A percentile compares a stretch with the other conserved stretches of the same genome.
Evolutionary conservation across 176 grass and related monocot species (phyloP).

Genomic region (Musa beccarii): DNA sequence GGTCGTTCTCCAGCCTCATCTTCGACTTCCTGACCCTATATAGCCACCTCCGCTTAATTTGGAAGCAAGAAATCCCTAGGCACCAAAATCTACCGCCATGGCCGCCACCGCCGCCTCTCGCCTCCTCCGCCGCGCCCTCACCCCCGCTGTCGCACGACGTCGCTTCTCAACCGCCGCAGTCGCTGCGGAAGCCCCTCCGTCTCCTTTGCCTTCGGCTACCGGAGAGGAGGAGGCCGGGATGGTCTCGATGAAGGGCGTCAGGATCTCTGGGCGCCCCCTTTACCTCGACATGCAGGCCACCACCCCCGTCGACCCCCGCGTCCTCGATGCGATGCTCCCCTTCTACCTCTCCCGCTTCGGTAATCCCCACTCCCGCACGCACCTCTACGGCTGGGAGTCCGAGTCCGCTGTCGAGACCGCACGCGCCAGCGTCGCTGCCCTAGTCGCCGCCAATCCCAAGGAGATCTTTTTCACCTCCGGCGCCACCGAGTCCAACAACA

Average conservation of each 20-base stretch:
- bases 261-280: conserved; percentile 70
- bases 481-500: conserved; percentile 92
- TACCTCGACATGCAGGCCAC: conserved; percentile 99
- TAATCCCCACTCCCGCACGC: conserved; percentile 93
- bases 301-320: conserved; percentile 74
- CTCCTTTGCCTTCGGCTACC: not conserved
- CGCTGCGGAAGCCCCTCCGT: conserved; percentile 15
- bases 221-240: conserved; percentile 4
- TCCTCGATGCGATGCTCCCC: conserved; percentile 88
- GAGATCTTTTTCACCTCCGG: conserved; percentile 96
- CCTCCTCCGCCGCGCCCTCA: conserved; percentile 21
- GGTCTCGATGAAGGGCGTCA: conserved; percentile 76
- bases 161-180: conserved; percentile 7
- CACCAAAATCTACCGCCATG: too few species aligned
- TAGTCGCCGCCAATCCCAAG: conserved; percentile 63
- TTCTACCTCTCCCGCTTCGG: conserved; percentile 84
- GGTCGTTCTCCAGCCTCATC: too few species aligned
- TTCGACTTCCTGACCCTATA: too few species aligned
- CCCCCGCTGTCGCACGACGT: not conserved
- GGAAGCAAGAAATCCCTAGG: not conserved
- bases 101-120: not conserved
- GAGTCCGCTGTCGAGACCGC: conserved; percentile 78
- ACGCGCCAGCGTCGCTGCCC: conserved; percentile 34
- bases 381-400: conserved; percentile 97
- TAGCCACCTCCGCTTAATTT: conserved; percentile 1